phyloP scores from a whole-genome alignment of 257 asterid species.

The Nicotiana benthamiana region DNA sequence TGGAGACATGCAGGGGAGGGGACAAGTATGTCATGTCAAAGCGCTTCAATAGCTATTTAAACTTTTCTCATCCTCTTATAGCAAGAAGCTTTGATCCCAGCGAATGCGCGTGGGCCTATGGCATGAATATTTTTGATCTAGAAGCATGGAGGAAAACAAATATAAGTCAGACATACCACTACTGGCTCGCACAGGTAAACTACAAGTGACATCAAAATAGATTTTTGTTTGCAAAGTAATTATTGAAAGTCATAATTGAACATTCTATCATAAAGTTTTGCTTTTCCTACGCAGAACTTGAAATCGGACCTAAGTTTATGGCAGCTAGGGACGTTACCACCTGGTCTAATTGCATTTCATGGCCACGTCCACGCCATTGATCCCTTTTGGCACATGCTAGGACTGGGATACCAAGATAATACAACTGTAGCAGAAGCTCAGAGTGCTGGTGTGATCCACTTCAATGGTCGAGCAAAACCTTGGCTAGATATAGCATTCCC shows the following conservation, averaged over 20 bases:
- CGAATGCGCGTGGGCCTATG: slow-evolving; percentile 99
- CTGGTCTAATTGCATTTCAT: slow-evolving; percentile 83
- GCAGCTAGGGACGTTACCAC: slow-evolving; percentile 97
- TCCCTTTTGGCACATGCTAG: slow-evolving; percentile 96
- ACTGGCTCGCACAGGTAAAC: slow-evolving; percentile 79
- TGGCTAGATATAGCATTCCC: slow-evolving; percentile 98
- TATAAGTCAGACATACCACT: slow-evolving; percentile 68
- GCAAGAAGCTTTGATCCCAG: slow-evolving; percentile 55
- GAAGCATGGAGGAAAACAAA: slow-evolving; percentile 85
- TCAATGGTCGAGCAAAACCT: slow-evolving; percentile 96
- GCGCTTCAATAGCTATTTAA: slow-evolving; percentile 71
- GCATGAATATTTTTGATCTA: slow-evolving; percentile 89
- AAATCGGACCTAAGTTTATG: slow-evolving; percentile 90
- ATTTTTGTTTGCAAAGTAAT: no score
- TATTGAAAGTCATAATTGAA: background rate
- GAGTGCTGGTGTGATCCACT: slow-evolving; percentile 81
- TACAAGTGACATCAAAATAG: background rate
- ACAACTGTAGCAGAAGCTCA: slow-evolving; percentile 60
- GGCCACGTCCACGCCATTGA: slow-evolving; percentile 66
- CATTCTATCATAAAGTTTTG: background rate
- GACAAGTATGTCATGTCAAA: slow-evolving; percentile 92
- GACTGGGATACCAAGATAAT: slow-evolving; percentile 88
- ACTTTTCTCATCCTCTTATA: slow-evolving; percentile 90
- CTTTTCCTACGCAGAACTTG: slow-evolving; percentile 50
- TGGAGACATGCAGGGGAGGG: slow-evolving; percentile 80